Percentiles rank a stretch among this genome's conserved stretches.
Evolutionary conservation across 2,329 filamentous ascomycete species (phyloP).

Genomic region (Talaromyces marneffei): DNA sequence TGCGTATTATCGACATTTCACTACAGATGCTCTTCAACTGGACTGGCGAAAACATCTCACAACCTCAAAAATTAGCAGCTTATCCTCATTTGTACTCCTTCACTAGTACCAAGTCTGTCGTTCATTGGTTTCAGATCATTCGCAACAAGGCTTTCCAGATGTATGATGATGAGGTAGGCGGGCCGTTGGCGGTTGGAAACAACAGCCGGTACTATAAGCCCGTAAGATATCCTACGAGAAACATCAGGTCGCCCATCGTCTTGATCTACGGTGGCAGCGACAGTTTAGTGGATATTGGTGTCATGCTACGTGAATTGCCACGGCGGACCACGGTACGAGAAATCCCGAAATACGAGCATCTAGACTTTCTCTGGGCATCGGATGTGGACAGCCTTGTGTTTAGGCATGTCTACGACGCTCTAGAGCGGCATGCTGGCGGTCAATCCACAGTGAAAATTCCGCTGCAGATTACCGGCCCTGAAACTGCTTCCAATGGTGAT

Average conservation of each 20-base stretch:
- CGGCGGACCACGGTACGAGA: slow-evolving; percentile 77
- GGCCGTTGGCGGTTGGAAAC: slow-evolving; percentile 63
- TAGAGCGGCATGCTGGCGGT: slow-evolving; percentile 57
- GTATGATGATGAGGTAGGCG: slow-evolving; percentile 91
- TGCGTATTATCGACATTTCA: slow-evolving; percentile 75
- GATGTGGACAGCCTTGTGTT: slow-evolving; percentile 83
- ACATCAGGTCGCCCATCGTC: slow-evolving; percentile 93
- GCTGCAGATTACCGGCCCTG: slow-evolving; percentile 2
- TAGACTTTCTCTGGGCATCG: slow-evolving; percentile 91
- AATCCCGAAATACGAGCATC: slow-evolving; percentile 88
- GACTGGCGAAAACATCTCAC: slow-evolving; percentile 75
- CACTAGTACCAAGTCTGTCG: slow-evolving; percentile 92
- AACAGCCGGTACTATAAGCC: slow-evolving; percentile 88
- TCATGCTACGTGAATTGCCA: slow-evolving; percentile 87
- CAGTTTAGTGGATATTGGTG: slow-evolving; percentile 85
- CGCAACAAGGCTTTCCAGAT: slow-evolving; percentile 95
- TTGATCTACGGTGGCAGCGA: slow-evolving; percentile 91
- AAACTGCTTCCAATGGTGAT: neutral
- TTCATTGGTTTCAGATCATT: slow-evolving; percentile 99
- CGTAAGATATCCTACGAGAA: slow-evolving; percentile 89
- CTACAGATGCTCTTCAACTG: slow-evolving; percentile 84
- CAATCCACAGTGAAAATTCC: slow-evolving; percentile 10
- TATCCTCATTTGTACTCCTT: slow-evolving; percentile 96
- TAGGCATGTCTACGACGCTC: slow-evolving; percentile 81
- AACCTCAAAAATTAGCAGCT: slow-evolving; percentile 85